These are phyloP conservation scores for Nitzschia inconspicua DNA, from an alignment of 108 stramenopile genomes.

Conservation along the genomic window DNA sequence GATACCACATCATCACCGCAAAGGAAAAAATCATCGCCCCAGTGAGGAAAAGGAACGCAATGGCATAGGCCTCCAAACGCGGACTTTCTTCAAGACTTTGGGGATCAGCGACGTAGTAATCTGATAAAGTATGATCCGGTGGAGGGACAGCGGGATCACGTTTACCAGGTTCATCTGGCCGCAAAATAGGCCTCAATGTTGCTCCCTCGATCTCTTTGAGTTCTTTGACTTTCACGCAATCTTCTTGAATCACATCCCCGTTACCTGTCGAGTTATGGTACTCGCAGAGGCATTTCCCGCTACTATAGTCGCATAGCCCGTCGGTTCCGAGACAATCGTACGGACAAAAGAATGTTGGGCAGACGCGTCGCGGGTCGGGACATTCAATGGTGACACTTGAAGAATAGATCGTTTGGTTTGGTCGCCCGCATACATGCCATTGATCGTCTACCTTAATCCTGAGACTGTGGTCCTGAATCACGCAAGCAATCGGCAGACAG, in stretches of 20 bases:
- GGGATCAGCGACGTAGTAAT: slow-evolving; percentile 31
- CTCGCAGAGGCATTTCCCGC: slow-evolving; percentile 68
- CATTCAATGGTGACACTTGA: slow-evolving; percentile 47
- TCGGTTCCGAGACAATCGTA: slow-evolving; percentile 70
- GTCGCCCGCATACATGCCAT: slow-evolving; percentile 62
- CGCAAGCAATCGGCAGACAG: slow-evolving; percentile 79
- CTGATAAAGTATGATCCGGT: slow-evolving; percentile 14
- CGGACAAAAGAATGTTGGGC: slow-evolving; percentile 80
- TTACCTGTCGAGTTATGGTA: background rate
- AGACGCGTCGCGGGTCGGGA: slow-evolving; percentile 68
- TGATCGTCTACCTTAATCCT: slow-evolving; percentile 60
- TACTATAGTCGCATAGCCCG: slow-evolving; percentile 65
- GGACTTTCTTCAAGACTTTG: slow-evolving; percentile 1
- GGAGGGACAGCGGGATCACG: slow-evolving; percentile 11
- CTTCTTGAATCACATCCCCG: background rate
- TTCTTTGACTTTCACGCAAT: slow-evolving; percentile 2
- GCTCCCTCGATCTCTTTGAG: background rate
- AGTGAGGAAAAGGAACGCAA: slow-evolving; percentile 1
- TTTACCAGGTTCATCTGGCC: background rate
- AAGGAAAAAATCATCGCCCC: background rate
- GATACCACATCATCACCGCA: background rate
- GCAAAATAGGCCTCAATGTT: background rate
- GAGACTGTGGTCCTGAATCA: slow-evolving; percentile 66
- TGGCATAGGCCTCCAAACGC: slow-evolving; percentile 20
- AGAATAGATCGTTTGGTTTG: slow-evolving; percentile 53